Evolutionary conservation across 495 filamentous ascomycete species (phyloP).

Genomic region (Antarctomyces pellizariae): DNA sequence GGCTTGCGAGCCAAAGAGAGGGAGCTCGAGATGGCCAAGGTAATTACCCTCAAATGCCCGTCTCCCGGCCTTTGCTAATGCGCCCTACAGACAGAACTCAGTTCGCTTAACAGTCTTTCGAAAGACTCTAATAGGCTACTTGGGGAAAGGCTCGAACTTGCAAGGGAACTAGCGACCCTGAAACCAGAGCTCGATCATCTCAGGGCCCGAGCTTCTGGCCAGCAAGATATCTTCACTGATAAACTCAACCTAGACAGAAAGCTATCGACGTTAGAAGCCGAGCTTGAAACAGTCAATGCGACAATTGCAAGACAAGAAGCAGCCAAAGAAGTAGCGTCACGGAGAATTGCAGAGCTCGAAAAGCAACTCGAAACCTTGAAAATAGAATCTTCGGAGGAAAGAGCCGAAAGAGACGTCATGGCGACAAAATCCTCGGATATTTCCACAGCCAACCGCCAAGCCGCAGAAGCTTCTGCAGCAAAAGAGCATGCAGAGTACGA

Average conservation of each 20-base stretch:
- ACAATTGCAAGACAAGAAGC: conserved; percentile 41
- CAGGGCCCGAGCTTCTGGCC: conserved; percentile 37
- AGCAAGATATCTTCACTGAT: conserved; percentile 42
- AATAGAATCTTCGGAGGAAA: no score
- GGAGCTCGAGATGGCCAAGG: conserved; percentile 21
- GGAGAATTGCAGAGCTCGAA: conserved; percentile 15
- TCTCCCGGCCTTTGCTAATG: background rate
- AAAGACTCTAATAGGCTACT: conserved; percentile 46
- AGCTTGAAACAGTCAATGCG: conserved; percentile 60
- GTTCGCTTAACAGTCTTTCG: conserved; percentile 32
- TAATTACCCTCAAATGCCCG: conserved; percentile 1
- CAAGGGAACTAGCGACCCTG: conserved; percentile 42
- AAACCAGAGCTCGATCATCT: conserved; percentile 64
- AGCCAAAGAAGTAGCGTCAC: conserved; percentile 18
- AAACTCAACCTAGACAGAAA: conserved; percentile 56
- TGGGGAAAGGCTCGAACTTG: conserved; percentile 51
- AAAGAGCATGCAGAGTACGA: conserved; percentile 22
- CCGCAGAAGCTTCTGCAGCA: no score
- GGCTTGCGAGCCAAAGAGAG: conserved; percentile 30
- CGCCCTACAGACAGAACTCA: conserved; percentile 51
- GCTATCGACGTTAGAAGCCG: conserved; percentile 48
- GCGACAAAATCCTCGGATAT: conserved; percentile 4
- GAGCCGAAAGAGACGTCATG: no score
- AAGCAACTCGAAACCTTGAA: no score
- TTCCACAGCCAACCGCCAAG: no score